A percentile compares a stretch with the other conserved stretches of the same genome.
These are phyloP conservation scores for Phialophora tarda DNA, from an alignment of 2,329 filamentous ascomycete species.

Conservation along the genomic window DNA sequence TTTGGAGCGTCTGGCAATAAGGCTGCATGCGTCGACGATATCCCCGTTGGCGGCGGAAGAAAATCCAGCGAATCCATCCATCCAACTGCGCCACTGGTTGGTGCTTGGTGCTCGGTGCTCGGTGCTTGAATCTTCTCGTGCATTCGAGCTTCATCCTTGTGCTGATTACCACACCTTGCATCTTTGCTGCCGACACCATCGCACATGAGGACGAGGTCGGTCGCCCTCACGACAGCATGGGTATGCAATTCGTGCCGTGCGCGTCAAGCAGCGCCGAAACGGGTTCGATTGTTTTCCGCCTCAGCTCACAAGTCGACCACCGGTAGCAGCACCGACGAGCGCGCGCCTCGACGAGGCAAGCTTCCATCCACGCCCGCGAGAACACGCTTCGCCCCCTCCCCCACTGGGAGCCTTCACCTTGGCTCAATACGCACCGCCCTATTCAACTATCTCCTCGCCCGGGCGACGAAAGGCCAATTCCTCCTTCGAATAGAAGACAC, in stretches of 20 bases:
- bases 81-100: slow-evolving; percentile 9
- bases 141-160: slow-evolving; percentile 20
- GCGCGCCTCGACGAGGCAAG: slow-evolving; percentile 41
- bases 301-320: slow-evolving; percentile 13
- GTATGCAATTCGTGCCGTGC: slow-evolving; percentile 33
- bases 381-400: slow-evolving; percentile 92
- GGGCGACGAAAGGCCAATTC: slow-evolving; percentile 86
- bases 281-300: background rate
- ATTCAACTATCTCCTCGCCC: slow-evolving; percentile 94
- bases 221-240: slow-evolving; percentile 25
- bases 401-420: slow-evolving; percentile 90
- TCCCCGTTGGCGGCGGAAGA: background rate
- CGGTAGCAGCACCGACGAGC: background rate
- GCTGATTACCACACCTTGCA: slow-evolving; percentile 30
- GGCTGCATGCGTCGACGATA: background rate
- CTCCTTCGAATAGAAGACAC: slow-evolving; percentile 93
- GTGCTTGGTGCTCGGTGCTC: too few species aligned
- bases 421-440: slow-evolving; percentile 90
- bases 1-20: background rate
- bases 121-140: slow-evolving; percentile 30
- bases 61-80: background rate
- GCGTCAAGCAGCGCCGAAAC: slow-evolving; percentile 20
- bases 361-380: slow-evolving; percentile 66
- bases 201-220: slow-evolving; percentile 28
- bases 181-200: slow-evolving; percentile 4